Base-by-base conservation (phyloP, 208 protist genomes). In the Leishmania tropica region DNA sequence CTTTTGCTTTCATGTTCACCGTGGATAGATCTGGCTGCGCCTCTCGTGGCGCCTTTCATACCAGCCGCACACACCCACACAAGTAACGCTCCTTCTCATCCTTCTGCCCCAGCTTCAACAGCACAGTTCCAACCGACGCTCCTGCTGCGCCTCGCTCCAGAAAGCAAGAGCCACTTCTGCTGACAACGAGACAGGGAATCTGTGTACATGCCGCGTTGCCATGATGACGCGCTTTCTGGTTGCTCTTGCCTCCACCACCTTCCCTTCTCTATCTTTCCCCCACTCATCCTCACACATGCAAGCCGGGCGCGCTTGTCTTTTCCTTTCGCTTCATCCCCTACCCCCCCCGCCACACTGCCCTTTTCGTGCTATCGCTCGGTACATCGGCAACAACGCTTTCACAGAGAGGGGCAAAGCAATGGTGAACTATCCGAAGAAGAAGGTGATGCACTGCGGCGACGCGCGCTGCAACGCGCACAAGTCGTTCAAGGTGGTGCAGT, bases 401-500 rank as follows among this genome's bases (percentile, higher is more conserved):
- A n/a, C 42, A 74, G 45, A 74, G 31, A 54, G 40, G 45, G 70
- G 45, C 47, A 7, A 31, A 45, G 51, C 70, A 74, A 98, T 98
- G 95, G 94, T 98, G 78, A 97, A 97, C 90, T 98, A 94, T 84
- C 96, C 96, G 56, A 98, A 98, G 91, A 97, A 97, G 92, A 97
- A 98, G 93, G 91, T 91, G 80, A 91, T 96, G 85, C 93, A 97
- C 90, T 98, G 96, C 96, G 83, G 91, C 53, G 92, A 97, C 84
- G 84, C 83, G 84, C 90, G 93, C 53, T 98, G 94, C 94, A 97
- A 97, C 83, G 96, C 97, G 78, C 99, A 99, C 92, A 99, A 96
- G 78, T 90, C 92, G 81, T 99, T 99, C 94, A 99, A 99, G 94
- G 97, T 99, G 37, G 96, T 99, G 77, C 99, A 99, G 98, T 99